These are phyloP conservation scores for Penicillium oxalicum DNA, from an alignment of 2,329 filamentous ascomycete genomes.

Conservation along the genomic window DNA sequence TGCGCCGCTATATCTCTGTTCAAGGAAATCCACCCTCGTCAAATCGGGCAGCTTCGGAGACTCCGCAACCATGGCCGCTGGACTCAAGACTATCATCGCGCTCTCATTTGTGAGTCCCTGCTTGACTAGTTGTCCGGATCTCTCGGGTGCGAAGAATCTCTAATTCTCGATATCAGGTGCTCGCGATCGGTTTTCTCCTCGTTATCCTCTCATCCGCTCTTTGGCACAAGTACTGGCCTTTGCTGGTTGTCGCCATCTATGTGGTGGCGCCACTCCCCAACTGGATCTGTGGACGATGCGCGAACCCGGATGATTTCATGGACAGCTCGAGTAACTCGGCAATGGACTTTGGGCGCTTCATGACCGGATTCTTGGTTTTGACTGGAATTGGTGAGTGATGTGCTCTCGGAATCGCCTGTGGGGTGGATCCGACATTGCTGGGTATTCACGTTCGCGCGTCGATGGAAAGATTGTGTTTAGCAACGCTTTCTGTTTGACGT, in stretches of 20 bases:
- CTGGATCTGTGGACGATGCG: conserved; percentile 85
- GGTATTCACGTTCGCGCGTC: no score
- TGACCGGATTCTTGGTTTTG: conserved; percentile 90
- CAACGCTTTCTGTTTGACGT: no score
- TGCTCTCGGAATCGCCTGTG: neutral
- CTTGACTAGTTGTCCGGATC: neutral
- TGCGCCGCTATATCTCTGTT: neutral
- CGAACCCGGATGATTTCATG: conserved; percentile 94
- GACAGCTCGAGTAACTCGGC: conserved; percentile 73
- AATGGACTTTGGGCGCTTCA: conserved; percentile 89
- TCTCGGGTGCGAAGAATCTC: neutral
- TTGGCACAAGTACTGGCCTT: conserved; percentile 88
- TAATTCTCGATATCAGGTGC: conserved; percentile 51
- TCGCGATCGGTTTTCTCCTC: conserved; percentile 96
- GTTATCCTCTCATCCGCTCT: conserved; percentile 97
- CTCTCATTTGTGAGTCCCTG: conserved; percentile 74
- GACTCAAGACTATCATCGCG: conserved; percentile 97
- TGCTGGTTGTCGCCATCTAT: conserved; percentile 94
- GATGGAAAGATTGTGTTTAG: no score
- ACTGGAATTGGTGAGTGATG: conserved; percentile 84
- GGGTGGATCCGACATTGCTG: no score
- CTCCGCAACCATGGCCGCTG: conserved; percentile 58
- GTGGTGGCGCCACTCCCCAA: conserved; percentile 90
- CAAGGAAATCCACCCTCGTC: conserved; percentile 5
- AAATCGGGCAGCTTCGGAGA: conserved; percentile 18